A percentile compares a stretch with the other conserved stretches of the same genome.
Evolutionary conservation across 441 rosid species (phyloP).

Genomic region (California macrophylla): DNA sequence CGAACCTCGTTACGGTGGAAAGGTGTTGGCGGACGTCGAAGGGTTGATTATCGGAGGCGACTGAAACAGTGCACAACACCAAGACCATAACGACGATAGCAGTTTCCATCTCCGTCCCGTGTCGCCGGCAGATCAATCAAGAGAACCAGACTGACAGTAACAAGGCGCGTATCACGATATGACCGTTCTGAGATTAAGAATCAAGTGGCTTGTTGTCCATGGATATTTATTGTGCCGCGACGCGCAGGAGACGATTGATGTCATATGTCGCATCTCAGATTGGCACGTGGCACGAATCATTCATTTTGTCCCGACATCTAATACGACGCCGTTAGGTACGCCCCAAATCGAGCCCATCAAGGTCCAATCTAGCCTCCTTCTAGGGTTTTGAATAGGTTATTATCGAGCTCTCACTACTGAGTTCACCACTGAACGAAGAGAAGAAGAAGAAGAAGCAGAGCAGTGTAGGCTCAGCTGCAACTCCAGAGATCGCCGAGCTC

Average conservation of each 20-base stretch:
- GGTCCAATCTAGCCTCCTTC: too few relatives aligned
- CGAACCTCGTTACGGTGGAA: slow-evolving; percentile 66
- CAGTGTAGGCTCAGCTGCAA: not conserved
- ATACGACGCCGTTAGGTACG: not conserved
- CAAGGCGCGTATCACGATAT: not conserved
- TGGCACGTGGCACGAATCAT: not conserved
- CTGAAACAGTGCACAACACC: slow-evolving; percentile 21
- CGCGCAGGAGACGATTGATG: not conserved
- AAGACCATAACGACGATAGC: slow-evolving; percentile 22
- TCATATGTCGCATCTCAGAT: not conserved
- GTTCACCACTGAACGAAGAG: not conserved
- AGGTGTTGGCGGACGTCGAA: slow-evolving; percentile 73
- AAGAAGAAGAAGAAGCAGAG: not conserved
- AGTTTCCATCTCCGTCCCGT: slow-evolving; percentile 13
- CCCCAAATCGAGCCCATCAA: not conserved
- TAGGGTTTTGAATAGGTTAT: not conserved
- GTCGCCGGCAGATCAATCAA: not conserved
- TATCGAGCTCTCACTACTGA: not conserved
- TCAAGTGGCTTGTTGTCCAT: not conserved
- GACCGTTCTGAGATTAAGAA: not conserved
- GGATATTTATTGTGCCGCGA: too few relatives aligned
- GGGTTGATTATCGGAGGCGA: slow-evolving; percentile 28
- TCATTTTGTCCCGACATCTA: not conserved
- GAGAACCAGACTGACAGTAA: not conserved
- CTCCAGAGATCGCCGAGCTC: not conserved